Base-by-base conservation (phyloP, 2,329 filamentous ascomycete genomes). In the Fusarium nodosum region DNA sequence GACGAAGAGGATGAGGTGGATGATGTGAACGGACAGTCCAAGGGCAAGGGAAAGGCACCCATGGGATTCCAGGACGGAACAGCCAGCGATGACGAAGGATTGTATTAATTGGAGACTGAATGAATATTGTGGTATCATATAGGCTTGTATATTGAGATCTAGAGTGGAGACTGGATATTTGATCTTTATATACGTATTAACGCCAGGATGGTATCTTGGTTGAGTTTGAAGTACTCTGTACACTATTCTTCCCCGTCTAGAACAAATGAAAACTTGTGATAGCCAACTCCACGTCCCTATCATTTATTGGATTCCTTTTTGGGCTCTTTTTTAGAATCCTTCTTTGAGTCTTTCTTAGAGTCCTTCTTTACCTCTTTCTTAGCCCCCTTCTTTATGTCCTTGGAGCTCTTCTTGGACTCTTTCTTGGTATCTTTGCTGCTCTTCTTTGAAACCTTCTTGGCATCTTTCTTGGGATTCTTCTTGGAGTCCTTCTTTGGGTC, bases 41-140 rank as follows among this genome's bases (percentile, higher is more conserved):
- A 87, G 72, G 85, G 85, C 10, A 89, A 89, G 76, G 87, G 83
- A 2, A 89, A 88, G 73, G 86, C 82, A 4, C 79, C 83, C 18
- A 83, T 82, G 63, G 79, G 80, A 33, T 87, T 88, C 66, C 81
- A 83, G 71, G 82, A 86, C n/a, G 82, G 83, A 22, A 84, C 80
- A n/a, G 85, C 82, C 20, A 86, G 84, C 66, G 87, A 86, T 63
- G 86, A 89, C 53, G 86, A 88, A 48, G 86, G 81, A 12, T 71
- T 89, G 74, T 89, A 89, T 56, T 88, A 79, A 60, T 47, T 22
- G 33, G 36, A 44, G 53, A 41, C 30, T 33, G 41, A 42, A 20
- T 31, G 34, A 47, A 22, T 24, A 41, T 53, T 44, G 20, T 30
- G 22, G 53, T 48, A 68, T 48, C 60, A 51, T 59, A 67, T 68